These are phyloP conservation scores for Leishmania gerbilli DNA, from an alignment of 208 protist species.

Conservation along the genomic window DNA sequence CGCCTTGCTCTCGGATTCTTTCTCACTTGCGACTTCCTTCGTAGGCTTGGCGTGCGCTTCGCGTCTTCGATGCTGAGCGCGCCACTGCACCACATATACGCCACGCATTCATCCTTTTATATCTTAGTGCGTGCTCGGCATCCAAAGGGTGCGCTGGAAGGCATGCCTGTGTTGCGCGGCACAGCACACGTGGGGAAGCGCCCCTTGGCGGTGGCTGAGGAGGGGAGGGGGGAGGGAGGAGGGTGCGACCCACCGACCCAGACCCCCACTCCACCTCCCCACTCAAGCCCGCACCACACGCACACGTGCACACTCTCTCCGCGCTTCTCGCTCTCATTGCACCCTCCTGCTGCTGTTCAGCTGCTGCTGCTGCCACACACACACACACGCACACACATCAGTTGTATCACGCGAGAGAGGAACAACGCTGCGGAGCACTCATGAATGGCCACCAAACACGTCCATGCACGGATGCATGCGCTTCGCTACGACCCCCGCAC, in stretches of 20 bases:
- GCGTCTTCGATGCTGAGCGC: neutral
- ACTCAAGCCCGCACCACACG: neutral
- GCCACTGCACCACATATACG: neutral
- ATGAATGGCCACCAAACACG: neutral
- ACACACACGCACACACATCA: neutral
- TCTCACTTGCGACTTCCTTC: neutral
- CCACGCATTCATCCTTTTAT: neutral
- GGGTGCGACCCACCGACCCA: neutral
- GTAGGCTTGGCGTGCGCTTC: neutral
- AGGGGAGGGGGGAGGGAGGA: neutral
- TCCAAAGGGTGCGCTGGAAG: neutral
- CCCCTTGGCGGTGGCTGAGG: neutral
- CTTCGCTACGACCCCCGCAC: conserved; percentile 44
- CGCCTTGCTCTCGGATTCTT: neutral
- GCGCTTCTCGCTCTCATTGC: neutral
- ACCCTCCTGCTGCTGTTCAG: neutral
- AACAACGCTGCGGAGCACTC: neutral
- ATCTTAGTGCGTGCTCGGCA: neutral
- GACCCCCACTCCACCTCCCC: neutral
- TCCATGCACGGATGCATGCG: conserved; percentile 2
- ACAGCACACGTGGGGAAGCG: neutral
- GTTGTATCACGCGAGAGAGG: neutral
- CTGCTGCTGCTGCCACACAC: neutral
- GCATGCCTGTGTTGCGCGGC: neutral
- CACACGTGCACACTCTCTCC: neutral